These are phyloP conservation scores for Entomortierella parvispora DNA, from an alignment of 192 early-diverging fungal genomes.

Conservation along the genomic window DNA sequence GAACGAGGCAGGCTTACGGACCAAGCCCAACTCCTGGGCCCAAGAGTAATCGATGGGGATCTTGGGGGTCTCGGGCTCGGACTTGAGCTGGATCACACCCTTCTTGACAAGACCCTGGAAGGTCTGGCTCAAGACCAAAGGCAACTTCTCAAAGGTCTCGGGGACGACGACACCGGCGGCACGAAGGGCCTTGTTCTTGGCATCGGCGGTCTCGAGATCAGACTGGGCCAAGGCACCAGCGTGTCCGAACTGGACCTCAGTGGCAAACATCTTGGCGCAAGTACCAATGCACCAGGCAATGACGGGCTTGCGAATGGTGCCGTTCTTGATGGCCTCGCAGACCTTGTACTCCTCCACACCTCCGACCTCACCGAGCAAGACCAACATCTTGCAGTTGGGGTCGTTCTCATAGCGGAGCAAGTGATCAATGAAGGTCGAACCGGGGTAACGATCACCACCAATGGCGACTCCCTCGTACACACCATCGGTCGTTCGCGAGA, in stretches of 20 bases:
- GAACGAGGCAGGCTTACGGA: conserved; percentile 97
- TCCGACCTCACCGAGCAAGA: conserved; percentile 96
- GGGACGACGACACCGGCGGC: conserved; percentile 90
- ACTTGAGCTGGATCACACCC: conserved; percentile 70
- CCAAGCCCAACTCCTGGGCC: conserved; percentile 97
- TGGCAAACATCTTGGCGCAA: conserved; percentile 97
- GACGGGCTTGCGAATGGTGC: conserved; percentile 95
- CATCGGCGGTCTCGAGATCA: conserved; percentile 93
- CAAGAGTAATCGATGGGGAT: conserved; percentile 99
- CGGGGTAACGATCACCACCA: conserved; percentile 97
- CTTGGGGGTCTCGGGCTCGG: conserved; percentile 93
- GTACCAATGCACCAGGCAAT: conserved; percentile 99
- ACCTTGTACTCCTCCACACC: conserved; percentile 97
- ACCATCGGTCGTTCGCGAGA: conserved; percentile 93
- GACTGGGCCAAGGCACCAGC: conserved; percentile 96
- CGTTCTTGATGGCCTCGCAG: conserved; percentile 86
- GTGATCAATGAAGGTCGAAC: conserved; percentile 97
- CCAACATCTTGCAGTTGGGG: conserved; percentile 91
- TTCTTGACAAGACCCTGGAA: conserved; percentile 79
- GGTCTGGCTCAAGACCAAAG: conserved; percentile 77
- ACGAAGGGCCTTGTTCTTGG: conserved; percentile 90
- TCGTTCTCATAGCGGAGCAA: conserved; percentile 93
- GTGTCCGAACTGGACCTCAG: conserved; percentile 98
- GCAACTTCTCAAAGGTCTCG: conserved; percentile 96
- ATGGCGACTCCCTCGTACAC: conserved; percentile 99